Evolutionary conservation across 768 basidiomycete genomes (phyloP).

Genomic region (Boletus sp.): DNA sequence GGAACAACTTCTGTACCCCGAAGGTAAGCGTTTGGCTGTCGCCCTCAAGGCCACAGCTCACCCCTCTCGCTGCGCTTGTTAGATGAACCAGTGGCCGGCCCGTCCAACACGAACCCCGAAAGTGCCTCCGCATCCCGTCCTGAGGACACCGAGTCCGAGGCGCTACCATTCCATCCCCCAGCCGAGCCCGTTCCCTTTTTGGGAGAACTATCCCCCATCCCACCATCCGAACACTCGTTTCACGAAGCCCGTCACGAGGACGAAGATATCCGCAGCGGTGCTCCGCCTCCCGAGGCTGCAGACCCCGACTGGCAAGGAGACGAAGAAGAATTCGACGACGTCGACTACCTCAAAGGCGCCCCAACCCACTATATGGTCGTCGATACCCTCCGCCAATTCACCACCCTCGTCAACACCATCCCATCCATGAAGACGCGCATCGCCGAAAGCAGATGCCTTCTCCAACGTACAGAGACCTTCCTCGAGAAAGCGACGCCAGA

Average conservation of each 20-base stretch:
- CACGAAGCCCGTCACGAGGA: background rate
- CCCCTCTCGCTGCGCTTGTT: background rate
- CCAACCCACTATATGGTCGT: conserved; percentile 25
- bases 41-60: background rate
- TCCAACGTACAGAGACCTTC: conserved; percentile 12
- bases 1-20: conserved; percentile 7
- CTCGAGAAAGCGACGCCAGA: conserved; percentile 17
- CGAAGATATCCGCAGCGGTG: background rate
- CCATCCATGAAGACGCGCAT: conserved; percentile 20
- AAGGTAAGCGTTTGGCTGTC: conserved; percentile 3
- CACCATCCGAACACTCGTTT: background rate
- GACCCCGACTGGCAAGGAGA: conserved; percentile 3
- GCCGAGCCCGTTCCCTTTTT: background rate
- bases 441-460: conserved; percentile 18
- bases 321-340: background rate
- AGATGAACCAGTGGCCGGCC: conserved; percentile 9
- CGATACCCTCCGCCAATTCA: conserved; percentile 29
- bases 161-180: background rate
- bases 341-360: conserved; percentile 8
- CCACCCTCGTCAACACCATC: conserved; percentile 18
- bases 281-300: background rate
- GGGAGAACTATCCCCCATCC: background rate
- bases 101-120: background rate
- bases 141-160: background rate
- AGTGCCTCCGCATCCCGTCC: background rate